Conservation (phyloP, 768 basidiomycete species). For the Arthromyces matolae region DNA sequence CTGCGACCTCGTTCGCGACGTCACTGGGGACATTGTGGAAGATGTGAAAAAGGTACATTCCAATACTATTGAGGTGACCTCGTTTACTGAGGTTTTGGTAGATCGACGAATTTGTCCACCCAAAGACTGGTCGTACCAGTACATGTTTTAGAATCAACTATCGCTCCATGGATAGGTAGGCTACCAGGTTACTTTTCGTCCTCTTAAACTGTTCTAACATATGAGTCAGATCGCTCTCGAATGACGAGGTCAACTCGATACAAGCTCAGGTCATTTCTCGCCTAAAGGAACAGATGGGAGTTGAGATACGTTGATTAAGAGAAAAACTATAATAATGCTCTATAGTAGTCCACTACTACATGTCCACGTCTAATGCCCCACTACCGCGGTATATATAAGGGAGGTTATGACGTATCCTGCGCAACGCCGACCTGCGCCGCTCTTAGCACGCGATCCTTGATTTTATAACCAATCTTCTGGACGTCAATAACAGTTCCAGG, state of each 20-base stretch:
- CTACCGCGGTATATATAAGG: slow-evolving; percentile 7
- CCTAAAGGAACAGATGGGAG: slow-evolving; percentile 62
- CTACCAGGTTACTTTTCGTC: not conserved
- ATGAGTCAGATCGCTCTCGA: slow-evolving; percentile 68
- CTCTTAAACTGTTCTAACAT: not conserved
- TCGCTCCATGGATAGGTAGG: slow-evolving; percentile 91
- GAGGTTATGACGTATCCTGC: slow-evolving; percentile 52
- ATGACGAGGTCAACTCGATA: slow-evolving; percentile 83
- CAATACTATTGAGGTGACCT: not conserved
- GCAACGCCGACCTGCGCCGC: slow-evolving; percentile 97
- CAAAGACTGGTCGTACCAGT: slow-evolving; percentile 76
- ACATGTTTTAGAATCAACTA: slow-evolving; percentile 92
- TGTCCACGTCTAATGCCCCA: slow-evolving; percentile 20
- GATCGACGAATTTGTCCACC: slow-evolving; percentile 91
- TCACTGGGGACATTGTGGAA: slow-evolving; percentile 90
- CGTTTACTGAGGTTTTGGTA: slow-evolving; percentile 29
- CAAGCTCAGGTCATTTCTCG: slow-evolving; percentile 59
- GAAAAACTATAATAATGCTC: slow-evolving; percentile 19
- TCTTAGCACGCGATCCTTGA: slow-evolving; percentile 89
- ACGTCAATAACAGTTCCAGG: slow-evolving; percentile 89
- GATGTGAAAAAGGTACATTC: slow-evolving; percentile 75
- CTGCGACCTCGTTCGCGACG: slow-evolving; percentile 90
- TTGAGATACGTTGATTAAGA: slow-evolving; percentile 74
- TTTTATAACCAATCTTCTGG: slow-evolving; percentile 87
- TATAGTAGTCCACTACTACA: slow-evolving; percentile 14